phyloP scores from a whole-genome alignment of 352 stramenopile genomes.

The Globisporangium spiculum region DNA sequence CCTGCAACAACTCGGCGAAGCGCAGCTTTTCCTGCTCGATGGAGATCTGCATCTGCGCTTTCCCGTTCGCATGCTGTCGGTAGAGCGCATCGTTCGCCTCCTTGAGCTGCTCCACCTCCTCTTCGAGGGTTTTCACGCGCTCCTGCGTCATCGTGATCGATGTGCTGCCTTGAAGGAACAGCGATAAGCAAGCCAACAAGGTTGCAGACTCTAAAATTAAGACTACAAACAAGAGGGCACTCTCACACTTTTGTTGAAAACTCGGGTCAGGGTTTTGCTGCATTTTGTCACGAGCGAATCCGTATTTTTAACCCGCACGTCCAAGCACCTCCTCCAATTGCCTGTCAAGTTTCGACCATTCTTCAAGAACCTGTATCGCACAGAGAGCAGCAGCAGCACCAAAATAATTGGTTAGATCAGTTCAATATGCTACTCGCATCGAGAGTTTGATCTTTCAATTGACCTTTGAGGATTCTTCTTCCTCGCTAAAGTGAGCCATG shows the following conservation, averaged over 20 bases:
- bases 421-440: neutral
- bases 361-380: constrained; percentile 10
- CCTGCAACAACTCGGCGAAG: constrained; percentile 38
- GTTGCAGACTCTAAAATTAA: neutral
- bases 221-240: neutral
- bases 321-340: constrained; percentile 13
- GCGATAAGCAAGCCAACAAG: neutral
- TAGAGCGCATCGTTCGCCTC: constrained; percentile 61
- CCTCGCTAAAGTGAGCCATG: neutral
- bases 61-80: constrained; percentile 66
- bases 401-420: neutral
- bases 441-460: neutral
- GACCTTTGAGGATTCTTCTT: constrained; percentile 2
- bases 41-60: constrained; percentile 71
- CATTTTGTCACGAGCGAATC: neutral
- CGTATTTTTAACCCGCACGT: neutral
- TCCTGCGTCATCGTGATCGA: constrained; percentile 26
- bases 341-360: constrained; percentile 25
- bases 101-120: constrained; percentile 52
- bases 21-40: constrained; percentile 63
- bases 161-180: neutral
- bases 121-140: constrained; percentile 32
- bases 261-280: neutral
- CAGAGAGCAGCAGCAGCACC: neutral
- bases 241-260: neutral